Evolutionary conservation across 306 rosid genomes (phyloP), one percentile per base, ranked within the genome.

Genomic region (Ziziphus jujuba): DNA sequence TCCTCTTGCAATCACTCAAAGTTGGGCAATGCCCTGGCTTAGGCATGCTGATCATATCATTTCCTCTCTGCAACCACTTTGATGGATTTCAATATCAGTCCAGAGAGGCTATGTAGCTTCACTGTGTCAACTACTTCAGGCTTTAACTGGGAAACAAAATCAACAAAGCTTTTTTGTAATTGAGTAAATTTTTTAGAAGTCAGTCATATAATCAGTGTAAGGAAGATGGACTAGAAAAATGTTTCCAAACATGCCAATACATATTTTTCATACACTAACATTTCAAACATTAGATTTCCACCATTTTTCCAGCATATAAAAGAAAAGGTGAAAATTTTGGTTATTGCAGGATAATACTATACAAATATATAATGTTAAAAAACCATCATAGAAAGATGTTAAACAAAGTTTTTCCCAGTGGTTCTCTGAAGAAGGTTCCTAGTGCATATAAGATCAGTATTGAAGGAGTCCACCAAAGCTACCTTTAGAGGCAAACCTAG

Each of bases 381-480:
- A 74, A 35, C 1, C 1, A 36, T 44, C 17, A 63, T 73, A 65
- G n/a, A 14, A 66, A 55, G 63, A 66, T 67, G 65, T 69, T 24
- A 62, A 49, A 43, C 57, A 33, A 54, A 34, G 1, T 36, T 36
- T 3, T 8, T 20, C 15, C 14, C 11, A 16, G 50, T 31, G 45
- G 51, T 59, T 38, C 31, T 34, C 61, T 50, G n/a, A 17, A 72
- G 74, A 47, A 49, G 69, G 5, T 7, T 36, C 43, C 53, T 59
- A 69, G 59, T 1, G 66, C 34, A 61, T 63, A 38, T 11, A 45
- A 25, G 20, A 52, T 69, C 80, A 80, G 76, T 66, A 68, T 59
- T 84, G 81, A 77, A 87, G 91, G 63, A 81, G 76, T 20, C 82
- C 86, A 40, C 68, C 79, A 63, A 84, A 80, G 57, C 81, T 82